Evolutionary conservation across 2,329 filamentous ascomycete genomes (phyloP), one percentile per base, ranked within the genome.

Genomic region (Neopestalotiopsis rosae): DNA sequence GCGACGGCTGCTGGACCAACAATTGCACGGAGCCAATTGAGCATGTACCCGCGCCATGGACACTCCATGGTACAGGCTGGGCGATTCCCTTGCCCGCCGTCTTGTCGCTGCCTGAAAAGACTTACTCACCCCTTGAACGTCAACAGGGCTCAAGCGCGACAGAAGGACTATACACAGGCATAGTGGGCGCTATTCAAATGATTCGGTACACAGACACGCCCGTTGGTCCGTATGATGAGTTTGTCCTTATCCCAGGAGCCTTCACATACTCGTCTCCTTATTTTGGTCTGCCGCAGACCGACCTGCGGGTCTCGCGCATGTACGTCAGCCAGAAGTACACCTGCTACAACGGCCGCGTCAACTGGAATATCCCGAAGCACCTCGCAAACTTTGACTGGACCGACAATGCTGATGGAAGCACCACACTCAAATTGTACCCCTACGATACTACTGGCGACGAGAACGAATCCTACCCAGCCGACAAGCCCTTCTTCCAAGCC

Each of bases 291-390:
- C 71, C 59, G 3, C 34, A 59, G 10, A n/a, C 56, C 20, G 76
- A 78, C 65, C 65, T 73, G 61, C 72, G 77, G n/a, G 72, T 78
- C 42, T 77, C 77, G 28, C 76, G 76, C 56, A 77, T 80, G 14
- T 80, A 78, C 70, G 79, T 80, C 42, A 79, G 75, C 30, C 73
- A 75, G 52, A 74, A 76, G 69, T 74, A 75, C 45, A 78, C 76
- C 5, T 74, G 72, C 65, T 77, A 74, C 65, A 79, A 80, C 70
- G 78, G 78, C 45, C 70, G 77, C 58, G 74, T 68, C n/a, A 77
- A 79, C 69, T 80, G 78, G 78, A 79, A 79, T 65, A 77, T 79
- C 32, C 76, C 78, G 4, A 80, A 80, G 71, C 76, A 78, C 58
- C 72, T 79, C 12, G 78, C 78, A 20, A 70, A 71, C 5, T 80